A percentile compares a stretch with the other conserved stretches of the same genome.
These are phyloP conservation scores for Fusarium pseudocircinatum DNA, from an alignment of 2,329 filamentous ascomycete genomes.

Conservation along the genomic window DNA sequence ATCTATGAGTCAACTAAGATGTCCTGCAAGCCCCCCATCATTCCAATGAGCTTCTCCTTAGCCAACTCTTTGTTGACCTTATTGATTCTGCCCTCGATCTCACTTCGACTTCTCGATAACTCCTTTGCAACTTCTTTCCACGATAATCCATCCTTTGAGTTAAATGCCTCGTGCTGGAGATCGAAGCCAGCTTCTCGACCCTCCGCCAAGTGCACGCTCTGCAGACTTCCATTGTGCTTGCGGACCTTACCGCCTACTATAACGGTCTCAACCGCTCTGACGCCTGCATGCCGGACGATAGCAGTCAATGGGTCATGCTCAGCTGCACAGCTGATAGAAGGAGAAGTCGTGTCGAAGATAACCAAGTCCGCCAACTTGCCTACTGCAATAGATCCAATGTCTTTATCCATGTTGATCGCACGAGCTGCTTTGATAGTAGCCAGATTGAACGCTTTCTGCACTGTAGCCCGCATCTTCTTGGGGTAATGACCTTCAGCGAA, in stretches of 20 bases:
- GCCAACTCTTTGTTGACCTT: not conserved
- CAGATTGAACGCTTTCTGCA: not conserved
- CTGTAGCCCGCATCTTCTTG: not conserved
- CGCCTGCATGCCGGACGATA: not conserved
- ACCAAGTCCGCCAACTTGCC: not conserved
- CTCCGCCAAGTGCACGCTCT: not conserved
- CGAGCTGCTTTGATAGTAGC: conserved; percentile 11
- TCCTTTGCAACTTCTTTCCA: not conserved
- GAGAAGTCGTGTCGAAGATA: not conserved
- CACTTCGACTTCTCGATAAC: not conserved
- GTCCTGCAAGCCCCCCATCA: not conserved
- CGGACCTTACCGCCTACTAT: not conserved
- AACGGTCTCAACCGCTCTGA: not conserved
- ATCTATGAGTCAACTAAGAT: not conserved
- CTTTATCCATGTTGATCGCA: not conserved
- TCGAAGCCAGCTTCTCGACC: not conserved
- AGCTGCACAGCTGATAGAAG: not conserved
- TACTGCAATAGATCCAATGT: not conserved
- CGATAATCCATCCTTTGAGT: accelerated
- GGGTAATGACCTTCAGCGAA: not conserved
- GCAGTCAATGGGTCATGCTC: not conserved
- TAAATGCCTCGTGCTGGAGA: not conserved
- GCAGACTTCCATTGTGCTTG: not conserved
- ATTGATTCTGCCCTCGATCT: not conserved
- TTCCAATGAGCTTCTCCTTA: not conserved